These are phyloP conservation scores for Lipomyces mesembrius DNA, from an alignment of 805 yeast genomes.

Conservation along the genomic window DNA sequence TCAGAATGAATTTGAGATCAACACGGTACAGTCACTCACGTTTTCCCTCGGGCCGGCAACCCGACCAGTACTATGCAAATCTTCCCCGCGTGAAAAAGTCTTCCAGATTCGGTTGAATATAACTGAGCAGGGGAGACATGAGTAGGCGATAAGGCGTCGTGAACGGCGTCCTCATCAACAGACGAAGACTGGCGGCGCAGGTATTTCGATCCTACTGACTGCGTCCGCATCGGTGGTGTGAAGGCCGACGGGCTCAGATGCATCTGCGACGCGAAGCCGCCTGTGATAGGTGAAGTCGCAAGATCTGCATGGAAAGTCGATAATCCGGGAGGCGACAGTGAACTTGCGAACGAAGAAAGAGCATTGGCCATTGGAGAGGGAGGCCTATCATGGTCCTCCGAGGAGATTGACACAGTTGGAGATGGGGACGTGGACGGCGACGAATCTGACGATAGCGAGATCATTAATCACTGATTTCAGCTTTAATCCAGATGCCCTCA, in stretches of 20 bases:
- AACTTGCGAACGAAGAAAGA: constrained; percentile 2
- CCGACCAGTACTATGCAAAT: constrained; percentile 88
- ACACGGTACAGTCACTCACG: constrained; percentile 45
- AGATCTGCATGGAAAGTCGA: constrained; percentile 37
- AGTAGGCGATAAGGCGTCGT: constrained; percentile 60
- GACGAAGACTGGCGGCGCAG: constrained; percentile 24
- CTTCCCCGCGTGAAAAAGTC: constrained; percentile 93
- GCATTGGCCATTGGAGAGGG: constrained; percentile 7
- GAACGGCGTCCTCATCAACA: constrained; percentile 63
- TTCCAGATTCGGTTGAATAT: constrained; percentile 89
- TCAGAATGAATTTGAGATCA: too few species aligned
- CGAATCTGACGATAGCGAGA: constrained; percentile 21
- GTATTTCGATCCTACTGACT: constrained; percentile 25
- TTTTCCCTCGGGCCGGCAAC: constrained; percentile 94
- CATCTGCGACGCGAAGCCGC: constrained; percentile 18
- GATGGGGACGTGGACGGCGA: constrained; percentile 27
- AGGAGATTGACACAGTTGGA: constrained; percentile 16
- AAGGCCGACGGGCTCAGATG: constrained; percentile 7
- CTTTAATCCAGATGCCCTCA: background rate
- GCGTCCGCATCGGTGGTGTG: constrained; percentile 8
- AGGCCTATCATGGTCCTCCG: constrained; percentile 7
- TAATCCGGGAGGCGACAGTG: constrained; percentile 27
- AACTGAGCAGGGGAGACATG: constrained; percentile 89
- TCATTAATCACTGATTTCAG: constrained; percentile 8
- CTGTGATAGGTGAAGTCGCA: constrained; percentile 37